Conservation (phyloP, 257 asterid genomes). For the Leptodermis oblonga region DNA sequence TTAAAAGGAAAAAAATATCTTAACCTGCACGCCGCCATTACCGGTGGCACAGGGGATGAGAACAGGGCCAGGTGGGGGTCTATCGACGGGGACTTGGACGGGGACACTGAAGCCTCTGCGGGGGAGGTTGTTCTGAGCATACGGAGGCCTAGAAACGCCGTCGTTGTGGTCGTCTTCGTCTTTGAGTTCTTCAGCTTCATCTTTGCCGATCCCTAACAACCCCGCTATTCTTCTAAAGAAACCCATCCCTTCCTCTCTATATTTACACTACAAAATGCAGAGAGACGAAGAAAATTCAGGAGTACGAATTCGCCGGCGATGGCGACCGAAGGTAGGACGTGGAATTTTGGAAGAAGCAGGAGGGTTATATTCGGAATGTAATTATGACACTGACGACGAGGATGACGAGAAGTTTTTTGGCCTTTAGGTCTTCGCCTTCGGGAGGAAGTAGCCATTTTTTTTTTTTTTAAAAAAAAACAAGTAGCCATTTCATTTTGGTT, state of each 20-base stretch:
- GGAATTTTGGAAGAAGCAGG: background rate
- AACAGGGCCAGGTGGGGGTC: conserved; percentile 35
- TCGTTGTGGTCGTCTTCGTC: conserved; percentile 30
- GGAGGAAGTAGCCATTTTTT: background rate
- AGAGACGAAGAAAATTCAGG: background rate
- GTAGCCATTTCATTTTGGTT: too few relatives aligned
- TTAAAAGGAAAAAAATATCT: background rate
- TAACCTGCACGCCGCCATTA: conserved; percentile 86
- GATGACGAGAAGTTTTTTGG: background rate
- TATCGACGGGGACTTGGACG: conserved; percentile 63
- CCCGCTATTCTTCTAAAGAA: conserved; percentile 49
- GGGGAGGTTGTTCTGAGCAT: conserved; percentile 45
- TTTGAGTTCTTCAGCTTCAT: conserved; percentile 39
- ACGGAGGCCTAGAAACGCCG: conserved; percentile 27
- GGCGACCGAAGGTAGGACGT: background rate
- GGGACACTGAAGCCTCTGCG: conserved; percentile 79
- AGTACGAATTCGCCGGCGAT: conserved; percentile 1
- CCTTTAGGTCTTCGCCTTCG: background rate
- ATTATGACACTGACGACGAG: background rate
- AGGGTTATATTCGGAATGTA: conserved; percentile 5
- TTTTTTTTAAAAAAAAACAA: too few relatives aligned
- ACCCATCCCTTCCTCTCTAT: conserved; percentile 37
- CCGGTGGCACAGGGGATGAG: conserved; percentile 59
- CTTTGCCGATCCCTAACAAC: conserved; percentile 51
- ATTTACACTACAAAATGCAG: background rate